A percentile compares a stretch with the other conserved stretches of the same genome.
Evolutionary conservation across 106 monocot genomes (phyloP).

Genomic region (Allium fistulosum): DNA sequence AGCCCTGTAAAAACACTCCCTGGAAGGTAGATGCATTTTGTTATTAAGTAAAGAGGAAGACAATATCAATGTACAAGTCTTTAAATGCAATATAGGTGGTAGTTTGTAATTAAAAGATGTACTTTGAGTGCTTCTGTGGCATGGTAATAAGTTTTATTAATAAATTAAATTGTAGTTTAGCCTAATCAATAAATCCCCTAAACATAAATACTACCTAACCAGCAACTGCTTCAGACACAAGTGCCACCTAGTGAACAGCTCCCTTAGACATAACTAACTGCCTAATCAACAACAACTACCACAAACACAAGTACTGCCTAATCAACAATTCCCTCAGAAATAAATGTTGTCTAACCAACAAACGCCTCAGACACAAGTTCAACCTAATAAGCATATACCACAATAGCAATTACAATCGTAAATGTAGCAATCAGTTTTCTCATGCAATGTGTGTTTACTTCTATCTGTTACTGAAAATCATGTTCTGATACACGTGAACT

Average conservation of each 20-base stretch:
- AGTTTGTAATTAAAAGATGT: too few relatives aligned
- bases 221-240: constrained; percentile 35
- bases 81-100: too few relatives aligned
- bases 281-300: constrained; percentile 35
- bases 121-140: too few relatives aligned
- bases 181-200: constrained; percentile 35
- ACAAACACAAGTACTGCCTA: not conserved
- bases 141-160: too few relatives aligned
- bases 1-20: too few relatives aligned
- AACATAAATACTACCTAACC: constrained; percentile 28
- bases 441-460: too few relatives aligned
- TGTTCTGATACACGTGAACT: too few relatives aligned
- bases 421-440: too few relatives aligned
- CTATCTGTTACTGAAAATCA: too few relatives aligned
- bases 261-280: constrained; percentile 30
- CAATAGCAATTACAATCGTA: constrained; percentile 53
- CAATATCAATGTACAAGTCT: too few relatives aligned
- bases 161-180: constrained; percentile 40
- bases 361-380: constrained; percentile 60
- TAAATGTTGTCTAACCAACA: constrained; percentile 46
- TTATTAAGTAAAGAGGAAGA: too few relatives aligned
- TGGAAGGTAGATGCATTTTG: too few relatives aligned
- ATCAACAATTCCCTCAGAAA: constrained; percentile 13
- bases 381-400: constrained; percentile 35
- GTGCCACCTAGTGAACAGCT: constrained; percentile 30